Base-by-base conservation (phyloP, 2,329 filamentous ascomycete genomes). In the Colletotrichum sp. region DNA sequence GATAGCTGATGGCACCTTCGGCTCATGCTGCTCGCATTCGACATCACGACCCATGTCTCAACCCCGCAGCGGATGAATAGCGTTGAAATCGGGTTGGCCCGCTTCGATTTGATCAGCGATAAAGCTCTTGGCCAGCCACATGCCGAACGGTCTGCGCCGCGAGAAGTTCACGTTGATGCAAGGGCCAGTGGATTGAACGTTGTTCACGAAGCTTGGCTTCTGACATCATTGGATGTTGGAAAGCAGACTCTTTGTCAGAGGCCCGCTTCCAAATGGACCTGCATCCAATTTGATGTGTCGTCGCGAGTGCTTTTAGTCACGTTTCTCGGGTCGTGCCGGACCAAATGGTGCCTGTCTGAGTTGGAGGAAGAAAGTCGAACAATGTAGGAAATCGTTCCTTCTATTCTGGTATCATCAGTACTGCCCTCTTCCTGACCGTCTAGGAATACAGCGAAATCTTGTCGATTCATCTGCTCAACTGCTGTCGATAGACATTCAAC, bases 401-500 rank as follows among this genome's bases (percentile, higher is more conserved):
- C 44, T 52, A 52, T 8, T 24, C n/a, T 52, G 10, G 12, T 21
- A 21, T 52, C n/a, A 52, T 52, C 6, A 52, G 0, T 4, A 8
- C 3, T 52, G 44, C n/a, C 2, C 0, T 13, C 1, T 21, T 24
- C n/a, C 44, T 12, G n/a, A 0, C 18, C 5, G 44, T 21, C 2
- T 8, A 52, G n/a, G 3, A 8, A 21, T 13, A 44, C 39, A n/a
- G 18, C 39, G 39, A 52, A 52, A 21, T 13, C 2, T 52, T 52
- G 44, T 21, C 3, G 12, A 49, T 12, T 21, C 44, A 2, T 52
- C 44, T 1, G 28, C 15, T 34, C 16, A 68, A 18, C 13, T 57
- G 65, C 8, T 57, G n/a, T 4, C 78, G 77, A 63, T 82, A 84
- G 13, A 77, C 78, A 4, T 75, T 77, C 68, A 82, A 55, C 60